Evolutionary conservation across 2,329 filamentous ascomycete species (phyloP), one percentile per base, ranked within the genome.

Genomic region (Chaetomiaceae sp.): DNA sequence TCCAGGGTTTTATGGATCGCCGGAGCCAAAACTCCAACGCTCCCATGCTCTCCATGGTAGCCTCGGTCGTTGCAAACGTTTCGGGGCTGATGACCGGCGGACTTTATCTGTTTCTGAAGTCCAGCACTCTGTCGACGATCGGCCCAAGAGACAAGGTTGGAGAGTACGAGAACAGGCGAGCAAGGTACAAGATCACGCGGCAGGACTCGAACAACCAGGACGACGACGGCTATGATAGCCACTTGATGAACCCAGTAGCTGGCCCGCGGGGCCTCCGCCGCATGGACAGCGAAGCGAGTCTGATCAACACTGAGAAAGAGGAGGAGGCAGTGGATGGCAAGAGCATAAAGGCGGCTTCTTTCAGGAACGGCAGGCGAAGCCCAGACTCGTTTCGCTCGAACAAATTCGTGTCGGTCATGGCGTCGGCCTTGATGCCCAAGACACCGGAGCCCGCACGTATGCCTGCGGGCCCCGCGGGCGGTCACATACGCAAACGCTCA

Each of bases 51-150:
- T 75, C 81, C 2, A 82, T 85, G 73, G 78, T 86, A 36, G 81
- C 82, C 23, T 79, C 83, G 14, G 80, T 88, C 6, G 80, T 84
- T 2, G 73, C 82, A 14, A 87, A 87, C 62, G 73, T 86, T 2
- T 83, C 84, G 0, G 85, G 85, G 2, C 69, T 88, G 14, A 75
- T 84, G 65, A 84, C 80, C 14, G 82, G 84, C 4, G 78, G 82
- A 14, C 73, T 87, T 21, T 84, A 87, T 60, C 71, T 88, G 8
- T 85, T 87, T 61, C 73, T 89, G 45, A 79, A 85, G 58, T 82
- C 83, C 3, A 85, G 81, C 58, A 80, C 77, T 13, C 73, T 78
- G 11, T 75, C 78, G 11, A 79, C 79, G 23, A 80, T 83, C 46
- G 76, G 68, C 51, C 70, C 73, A 60, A 71, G 72, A 44, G 71